Evolutionary conservation across 176 grass and related monocot species (phyloP).

Genomic region (Puya raimondii): DNA sequence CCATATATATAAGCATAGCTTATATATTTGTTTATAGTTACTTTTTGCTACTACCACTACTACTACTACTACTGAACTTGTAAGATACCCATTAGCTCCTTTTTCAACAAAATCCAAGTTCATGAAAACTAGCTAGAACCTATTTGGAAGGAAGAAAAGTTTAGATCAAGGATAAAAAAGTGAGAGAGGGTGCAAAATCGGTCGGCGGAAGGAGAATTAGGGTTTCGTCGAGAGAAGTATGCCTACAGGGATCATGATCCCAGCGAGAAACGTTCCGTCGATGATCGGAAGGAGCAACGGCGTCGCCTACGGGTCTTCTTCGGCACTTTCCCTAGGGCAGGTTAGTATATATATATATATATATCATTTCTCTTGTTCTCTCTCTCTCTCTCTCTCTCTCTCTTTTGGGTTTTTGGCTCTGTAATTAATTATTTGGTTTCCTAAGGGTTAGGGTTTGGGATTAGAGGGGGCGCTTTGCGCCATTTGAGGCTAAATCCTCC

Average conservation of each 20-base stretch:
- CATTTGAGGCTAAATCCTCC: constrained; percentile 1
- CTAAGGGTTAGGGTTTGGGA: not conserved
- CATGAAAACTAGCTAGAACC: not conserved
- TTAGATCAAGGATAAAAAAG: not conserved
- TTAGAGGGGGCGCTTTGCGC: not conserved
- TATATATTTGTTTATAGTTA: not conserved
- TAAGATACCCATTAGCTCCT: not conserved
- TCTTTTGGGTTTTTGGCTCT: not conserved
- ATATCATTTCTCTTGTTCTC: not conserved
- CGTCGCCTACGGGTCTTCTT: constrained; percentile 34
- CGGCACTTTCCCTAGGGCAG: constrained; percentile 68
- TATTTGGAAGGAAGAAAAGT: not conserved
- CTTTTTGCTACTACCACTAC: not conserved
- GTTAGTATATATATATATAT: constrained; percentile 13
- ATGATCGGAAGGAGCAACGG: constrained; percentile 52
- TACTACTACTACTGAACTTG: too few relatives aligned
- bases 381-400: not conserved
- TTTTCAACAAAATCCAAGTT: not conserved
- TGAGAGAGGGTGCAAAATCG: not conserved
- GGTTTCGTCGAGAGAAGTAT: constrained; percentile 29
- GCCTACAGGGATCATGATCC: constrained; percentile 77
- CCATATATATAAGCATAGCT: too few relatives aligned
- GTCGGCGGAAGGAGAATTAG: constrained; percentile 2
- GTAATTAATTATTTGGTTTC: not conserved
- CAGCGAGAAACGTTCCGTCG: constrained; percentile 49